Conservation (phyloP, 139 green algal species). For the Picochlorum sp. region DNA sequence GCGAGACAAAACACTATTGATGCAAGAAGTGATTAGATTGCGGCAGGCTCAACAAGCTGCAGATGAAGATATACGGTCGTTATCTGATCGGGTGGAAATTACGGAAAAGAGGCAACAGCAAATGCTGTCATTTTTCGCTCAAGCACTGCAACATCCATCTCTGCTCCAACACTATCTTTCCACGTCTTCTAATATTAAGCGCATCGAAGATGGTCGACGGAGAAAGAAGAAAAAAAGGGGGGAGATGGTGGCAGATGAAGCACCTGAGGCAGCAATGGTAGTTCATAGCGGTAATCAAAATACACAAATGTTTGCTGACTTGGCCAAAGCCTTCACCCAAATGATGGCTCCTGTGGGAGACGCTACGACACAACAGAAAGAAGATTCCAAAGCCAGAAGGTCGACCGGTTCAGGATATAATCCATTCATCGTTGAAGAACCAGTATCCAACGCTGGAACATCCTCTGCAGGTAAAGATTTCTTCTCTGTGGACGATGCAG, state of each 20-base stretch:
- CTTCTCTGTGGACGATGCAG: not conserved
- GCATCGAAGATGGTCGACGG: conserved; percentile 21
- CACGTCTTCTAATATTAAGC: conserved; percentile 21
- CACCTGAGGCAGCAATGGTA: conserved; percentile 4
- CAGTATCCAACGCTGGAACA: not conserved
- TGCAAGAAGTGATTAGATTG: conserved; percentile 77
- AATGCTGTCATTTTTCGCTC: conserved; percentile 70
- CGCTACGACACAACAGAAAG: not conserved
- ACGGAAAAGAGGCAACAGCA: conserved; percentile 69
- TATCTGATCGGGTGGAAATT: conserved; percentile 51
- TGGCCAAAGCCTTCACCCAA: conserved; percentile 21
- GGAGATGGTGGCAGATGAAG: not conserved
- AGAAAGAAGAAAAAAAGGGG: conserved; percentile 24
- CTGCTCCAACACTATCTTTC: conserved; percentile 54
- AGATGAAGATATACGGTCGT: conserved; percentile 40
- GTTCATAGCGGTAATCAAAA: not conserved
- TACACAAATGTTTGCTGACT: conserved; percentile 14
- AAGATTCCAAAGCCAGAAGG: not conserved
- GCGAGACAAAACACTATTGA: conserved; percentile 77
- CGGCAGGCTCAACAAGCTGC: conserved; percentile 55
- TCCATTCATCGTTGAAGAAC: conserved; percentile 12
- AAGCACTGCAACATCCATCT: conserved; percentile 65
- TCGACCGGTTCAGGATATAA: not conserved
- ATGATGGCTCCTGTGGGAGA: conserved; percentile 3
- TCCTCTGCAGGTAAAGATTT: not conserved